Evolutionary conservation across 2,329 filamentous ascomycete species (phyloP).

Genomic region (Byssothecium circinans): DNA sequence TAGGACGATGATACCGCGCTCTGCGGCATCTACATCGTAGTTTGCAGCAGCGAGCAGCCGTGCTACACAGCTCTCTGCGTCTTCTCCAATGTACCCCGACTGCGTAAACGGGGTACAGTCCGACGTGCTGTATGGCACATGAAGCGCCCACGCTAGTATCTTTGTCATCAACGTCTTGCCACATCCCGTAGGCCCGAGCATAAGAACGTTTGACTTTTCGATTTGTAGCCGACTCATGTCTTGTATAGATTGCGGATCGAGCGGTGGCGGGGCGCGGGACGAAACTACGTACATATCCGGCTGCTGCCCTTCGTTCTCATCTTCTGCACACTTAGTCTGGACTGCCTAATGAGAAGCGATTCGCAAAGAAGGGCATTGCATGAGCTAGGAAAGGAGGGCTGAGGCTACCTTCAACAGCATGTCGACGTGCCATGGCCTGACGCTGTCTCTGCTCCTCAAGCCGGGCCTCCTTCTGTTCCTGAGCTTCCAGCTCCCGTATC

Average conservation of each 20-base stretch:
- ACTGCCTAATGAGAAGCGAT: not conserved
- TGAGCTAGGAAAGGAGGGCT: conserved; percentile 16
- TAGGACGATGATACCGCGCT: conserved; percentile 90
- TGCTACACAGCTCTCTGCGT: conserved; percentile 95
- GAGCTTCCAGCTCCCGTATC: conserved; percentile 72
- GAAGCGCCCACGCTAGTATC: conserved; percentile 87
- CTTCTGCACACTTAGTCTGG: conserved; percentile 54
- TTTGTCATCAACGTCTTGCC: conserved; percentile 96
- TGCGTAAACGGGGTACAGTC: conserved; percentile 97
- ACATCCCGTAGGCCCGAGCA: conserved; percentile 90
- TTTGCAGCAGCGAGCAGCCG: conserved; percentile 86
- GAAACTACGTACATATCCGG: conserved; percentile 49
- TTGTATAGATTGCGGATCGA: conserved; percentile 47
- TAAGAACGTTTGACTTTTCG: conserved; percentile 91
- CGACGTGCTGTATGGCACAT: conserved; percentile 91
- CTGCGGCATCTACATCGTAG: conserved; percentile 80
- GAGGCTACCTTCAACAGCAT: conserved; percentile 73
- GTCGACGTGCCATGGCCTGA: conserved; percentile 67
- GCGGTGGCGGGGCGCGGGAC: conserved; percentile 24
- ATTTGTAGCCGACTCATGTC: conserved; percentile 69
- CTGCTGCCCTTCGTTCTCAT: conserved; percentile 65
- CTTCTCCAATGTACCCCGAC: conserved; percentile 95
- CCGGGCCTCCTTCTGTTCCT: conserved; percentile 78
- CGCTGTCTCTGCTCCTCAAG: conserved; percentile 70
- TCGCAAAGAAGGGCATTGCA: conserved; percentile 10